Conservation (phyloP, 768 basidiomycete species). For the Megacollybia marginata region DNA sequence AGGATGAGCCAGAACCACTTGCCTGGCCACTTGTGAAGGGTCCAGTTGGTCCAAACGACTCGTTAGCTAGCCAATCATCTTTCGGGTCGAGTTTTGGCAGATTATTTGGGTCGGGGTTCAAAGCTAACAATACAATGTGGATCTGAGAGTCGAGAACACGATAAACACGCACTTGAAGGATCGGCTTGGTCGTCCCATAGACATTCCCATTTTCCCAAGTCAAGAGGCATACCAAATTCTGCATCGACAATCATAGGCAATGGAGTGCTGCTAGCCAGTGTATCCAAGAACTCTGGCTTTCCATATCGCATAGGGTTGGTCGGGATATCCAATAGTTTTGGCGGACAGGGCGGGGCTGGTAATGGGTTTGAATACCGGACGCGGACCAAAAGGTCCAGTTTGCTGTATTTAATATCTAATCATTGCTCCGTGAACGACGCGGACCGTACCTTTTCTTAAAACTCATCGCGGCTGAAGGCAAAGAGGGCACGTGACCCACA, state of each 20-base stretch:
- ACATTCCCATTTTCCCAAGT: slow-evolving; percentile 75
- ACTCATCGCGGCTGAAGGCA: not conserved
- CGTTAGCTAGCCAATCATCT: slow-evolving; percentile 70
- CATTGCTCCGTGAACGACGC: not conserved
- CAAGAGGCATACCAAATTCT: slow-evolving; percentile 94
- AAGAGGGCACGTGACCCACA: no score
- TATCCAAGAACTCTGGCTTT: slow-evolving; percentile 75
- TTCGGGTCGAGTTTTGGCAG: slow-evolving; percentile 61
- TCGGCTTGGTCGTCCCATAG: slow-evolving; percentile 78
- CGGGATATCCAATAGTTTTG: slow-evolving; percentile 88
- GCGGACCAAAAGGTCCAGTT: slow-evolving; percentile 86
- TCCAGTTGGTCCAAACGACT: slow-evolving; percentile 42
- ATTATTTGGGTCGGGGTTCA: slow-evolving; percentile 63
- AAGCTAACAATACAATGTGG: slow-evolving; percentile 17
- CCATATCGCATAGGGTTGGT: slow-evolving; percentile 87
- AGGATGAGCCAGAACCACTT: slow-evolving; percentile 25
- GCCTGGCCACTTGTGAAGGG: slow-evolving; percentile 34
- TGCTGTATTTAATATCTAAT: slow-evolving; percentile 16
- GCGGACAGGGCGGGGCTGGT: slow-evolving; percentile 94
- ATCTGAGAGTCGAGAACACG: not conserved
- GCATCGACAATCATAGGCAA: slow-evolving; percentile 96
- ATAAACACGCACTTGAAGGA: slow-evolving; percentile 41
- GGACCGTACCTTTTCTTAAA: not conserved
- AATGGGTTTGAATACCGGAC: slow-evolving; percentile 93
- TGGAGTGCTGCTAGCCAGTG: slow-evolving; percentile 72